These are phyloP conservation scores for Knoxdaviesia proteae DNA, from an alignment of 2,329 filamentous ascomycete genomes.

Conservation along the genomic window DNA sequence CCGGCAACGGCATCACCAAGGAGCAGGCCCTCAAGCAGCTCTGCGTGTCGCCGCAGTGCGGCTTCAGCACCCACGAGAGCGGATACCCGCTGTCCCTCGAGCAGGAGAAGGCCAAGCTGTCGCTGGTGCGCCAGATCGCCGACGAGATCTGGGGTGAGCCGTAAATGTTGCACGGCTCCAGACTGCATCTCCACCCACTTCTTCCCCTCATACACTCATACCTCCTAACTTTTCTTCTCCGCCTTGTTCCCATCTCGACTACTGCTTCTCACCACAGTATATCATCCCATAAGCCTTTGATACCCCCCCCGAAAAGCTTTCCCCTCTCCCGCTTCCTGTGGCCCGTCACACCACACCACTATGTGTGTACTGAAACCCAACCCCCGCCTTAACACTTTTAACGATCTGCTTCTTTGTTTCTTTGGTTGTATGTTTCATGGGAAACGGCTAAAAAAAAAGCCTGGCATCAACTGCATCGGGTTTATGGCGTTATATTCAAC, in stretches of 20 bases:
- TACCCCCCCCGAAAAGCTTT: too few species aligned
- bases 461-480: conserved; percentile 4
- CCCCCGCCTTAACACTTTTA: too few species aligned
- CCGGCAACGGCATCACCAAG: conserved; percentile 38
- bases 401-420: background rate
- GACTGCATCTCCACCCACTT: background rate
- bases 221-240: background rate
- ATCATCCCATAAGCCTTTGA: background rate
- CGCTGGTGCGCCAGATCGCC: conserved; percentile 45
- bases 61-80: conserved; percentile 47
- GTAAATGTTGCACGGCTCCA: background rate
- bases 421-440: conserved; percentile 1
- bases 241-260: background rate
- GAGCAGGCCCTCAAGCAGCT: conserved; percentile 44
- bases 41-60: conserved; percentile 49
- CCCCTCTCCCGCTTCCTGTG: too few species aligned
- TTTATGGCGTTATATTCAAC: too few species aligned
- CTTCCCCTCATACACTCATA: background rate
- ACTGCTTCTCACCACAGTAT: background rate
- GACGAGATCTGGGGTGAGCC: conserved; percentile 35
- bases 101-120: conserved; percentile 51
- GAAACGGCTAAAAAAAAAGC: background rate
- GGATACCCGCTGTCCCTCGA: conserved; percentile 41
- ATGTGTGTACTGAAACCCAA: too few species aligned
- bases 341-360: too few species aligned